Percentiles rank a stretch among this genome's conserved stretches.
These are phyloP conservation scores for Thuidium tamariscinum DNA, from an alignment of 225 moss, liverwort and hornwort species.

Conservation along the genomic window DNA sequence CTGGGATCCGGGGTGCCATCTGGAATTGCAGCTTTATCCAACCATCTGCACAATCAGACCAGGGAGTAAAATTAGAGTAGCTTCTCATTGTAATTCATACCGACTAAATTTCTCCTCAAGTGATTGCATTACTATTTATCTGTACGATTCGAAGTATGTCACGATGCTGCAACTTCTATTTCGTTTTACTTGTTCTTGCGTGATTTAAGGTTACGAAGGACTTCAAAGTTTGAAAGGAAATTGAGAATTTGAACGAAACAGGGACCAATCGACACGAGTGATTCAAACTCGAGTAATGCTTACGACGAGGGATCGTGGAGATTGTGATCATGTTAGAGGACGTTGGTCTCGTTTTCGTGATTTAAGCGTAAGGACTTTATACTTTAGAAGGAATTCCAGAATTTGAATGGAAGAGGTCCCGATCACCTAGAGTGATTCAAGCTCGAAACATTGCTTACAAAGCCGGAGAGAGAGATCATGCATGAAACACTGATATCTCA, in stretches of 20 bases:
- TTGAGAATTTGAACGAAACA: not conserved
- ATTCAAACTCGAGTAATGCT: not conserved
- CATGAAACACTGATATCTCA: not conserved
- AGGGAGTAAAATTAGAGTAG: not conserved
- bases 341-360: not conserved
- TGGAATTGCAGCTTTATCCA: slow-evolving; percentile 42
- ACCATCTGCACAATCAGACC: slow-evolving; percentile 9
- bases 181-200: not conserved
- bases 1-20: not conserved
- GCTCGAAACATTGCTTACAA: no score
- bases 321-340: not conserved
- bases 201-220: no score
- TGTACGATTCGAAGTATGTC: not conserved
- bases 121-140: not conserved
- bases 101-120: not conserved
- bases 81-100: not conserved
- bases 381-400: not conserved
- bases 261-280: not conserved
- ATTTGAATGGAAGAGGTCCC: not conserved
- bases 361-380: not conserved
- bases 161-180: not conserved
- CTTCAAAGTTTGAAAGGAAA: not conserved
- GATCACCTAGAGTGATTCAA: no score
- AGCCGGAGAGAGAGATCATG: no score
- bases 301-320: not conserved